Conservation (phyloP, 306 rosid species). For the Lathyrus tuberosus region DNA sequence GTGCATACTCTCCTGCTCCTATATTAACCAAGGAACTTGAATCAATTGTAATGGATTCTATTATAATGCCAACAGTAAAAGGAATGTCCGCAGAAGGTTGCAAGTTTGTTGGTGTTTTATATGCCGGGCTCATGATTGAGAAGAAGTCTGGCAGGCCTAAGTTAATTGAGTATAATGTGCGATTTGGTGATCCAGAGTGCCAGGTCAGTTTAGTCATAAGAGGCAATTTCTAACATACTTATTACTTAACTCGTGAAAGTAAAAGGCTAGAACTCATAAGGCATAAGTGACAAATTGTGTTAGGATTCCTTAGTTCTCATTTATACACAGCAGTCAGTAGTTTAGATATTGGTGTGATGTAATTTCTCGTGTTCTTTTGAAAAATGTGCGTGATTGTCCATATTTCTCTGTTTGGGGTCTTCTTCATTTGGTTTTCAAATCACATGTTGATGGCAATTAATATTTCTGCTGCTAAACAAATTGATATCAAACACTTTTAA, state of each 20-base stretch:
- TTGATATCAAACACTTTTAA: slow-evolving; percentile 10
- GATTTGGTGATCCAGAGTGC: slow-evolving; percentile 99
- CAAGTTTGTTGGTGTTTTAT: slow-evolving; percentile 91
- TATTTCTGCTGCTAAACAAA: slow-evolving; percentile 3
- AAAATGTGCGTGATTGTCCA: neutral
- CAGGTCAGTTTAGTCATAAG: slow-evolving; percentile 65
- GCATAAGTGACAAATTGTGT: neutral
- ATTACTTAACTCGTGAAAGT: slow-evolving; percentile 1
- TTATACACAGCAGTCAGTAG: slow-evolving; percentile 9
- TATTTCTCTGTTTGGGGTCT: slow-evolving; percentile 2
- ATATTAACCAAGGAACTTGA: slow-evolving; percentile 81
- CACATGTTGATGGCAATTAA: neutral
- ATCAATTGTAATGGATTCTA: slow-evolving; percentile 75
- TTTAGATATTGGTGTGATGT: slow-evolving; percentile 1
- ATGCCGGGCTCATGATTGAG: slow-evolving; percentile 97
- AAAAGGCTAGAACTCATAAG: slow-evolving; percentile 9
- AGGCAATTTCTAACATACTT: slow-evolving; percentile 21
- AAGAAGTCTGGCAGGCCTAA: slow-evolving; percentile 91
- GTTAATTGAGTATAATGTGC: slow-evolving; percentile 92
- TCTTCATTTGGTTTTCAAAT: slow-evolving; percentile 19
- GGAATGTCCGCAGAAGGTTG: slow-evolving; percentile 94
- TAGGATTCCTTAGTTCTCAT: slow-evolving; percentile 14
- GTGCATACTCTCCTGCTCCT: slow-evolving; percentile 97
- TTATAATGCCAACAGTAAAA: slow-evolving; percentile 85
- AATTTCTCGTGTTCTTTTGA: slow-evolving; percentile 6